Base-by-base conservation (phyloP, 331 rosid genomes). In the Rhamnella rubrinervis region DNA sequence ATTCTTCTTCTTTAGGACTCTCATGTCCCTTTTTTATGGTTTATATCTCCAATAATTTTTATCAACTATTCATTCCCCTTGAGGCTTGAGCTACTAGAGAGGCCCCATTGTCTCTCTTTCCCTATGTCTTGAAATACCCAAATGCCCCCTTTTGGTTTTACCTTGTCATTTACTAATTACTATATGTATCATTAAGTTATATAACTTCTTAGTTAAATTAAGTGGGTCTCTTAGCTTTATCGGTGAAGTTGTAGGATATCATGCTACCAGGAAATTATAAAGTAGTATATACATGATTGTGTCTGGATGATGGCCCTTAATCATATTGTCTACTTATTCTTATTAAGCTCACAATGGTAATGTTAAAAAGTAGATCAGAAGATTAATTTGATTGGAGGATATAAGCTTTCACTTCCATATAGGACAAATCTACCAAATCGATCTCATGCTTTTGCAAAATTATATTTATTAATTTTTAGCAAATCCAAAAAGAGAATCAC, bases 1-100 rank as follows among this genome's bases (percentile, higher is more conserved):
- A 59, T 85, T 85, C 83, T 73, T 61, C 75, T 70, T 76, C 63
- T 81, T 73, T 68, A 72, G 82, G 81, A 75, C 87, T 80, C 90
- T 55, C 77, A 65, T 83, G 88, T 90, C 87, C 66, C 85, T 78
- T 68, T 67, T 62, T 68, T 31, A 2, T 31, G 0, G 4, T 31
- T 28, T 28, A 3, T 31, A 31, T 31, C 3, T 31, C 35, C 35
- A 31, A 31, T 31, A 31, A 31, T 31, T 31, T 31, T 61, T 67
- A 59, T 59, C 68, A 25, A 4, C 59, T 38, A 35, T 61, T 79
- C 80, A 73, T 78, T 79, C 82, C 70, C 65, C 64, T 55, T 66
- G 67, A 72, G 75, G 67, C 59, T 55, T 71, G 63, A 19, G 20
- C 66, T 65, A 47, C 78, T 63, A 59, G 12, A 62, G 17, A 15